Conservation (phyloP, 805 yeast genomes). For the Candida chauliodis region DNA sequence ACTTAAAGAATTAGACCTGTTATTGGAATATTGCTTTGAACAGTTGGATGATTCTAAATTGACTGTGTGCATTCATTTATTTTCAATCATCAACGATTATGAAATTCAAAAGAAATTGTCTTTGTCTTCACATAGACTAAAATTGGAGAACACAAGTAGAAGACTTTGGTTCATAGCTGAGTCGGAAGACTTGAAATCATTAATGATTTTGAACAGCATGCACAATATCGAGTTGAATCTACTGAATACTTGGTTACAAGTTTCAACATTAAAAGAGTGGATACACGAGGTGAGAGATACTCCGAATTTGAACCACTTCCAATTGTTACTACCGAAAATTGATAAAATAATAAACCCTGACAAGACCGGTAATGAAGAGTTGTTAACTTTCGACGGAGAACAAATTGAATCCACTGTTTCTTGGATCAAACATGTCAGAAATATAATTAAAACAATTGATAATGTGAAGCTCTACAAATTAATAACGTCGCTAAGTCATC, state of each 20-base stretch:
- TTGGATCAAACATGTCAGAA: slow-evolving; percentile 22
- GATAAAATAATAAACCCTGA: neutral
- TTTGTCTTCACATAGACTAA: slow-evolving; percentile 21
- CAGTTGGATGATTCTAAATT: slow-evolving; percentile 7
- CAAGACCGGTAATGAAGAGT: neutral
- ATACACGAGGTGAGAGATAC: slow-evolving; percentile 14
- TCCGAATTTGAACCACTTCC: neutral
- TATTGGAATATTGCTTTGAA: slow-evolving; percentile 1
- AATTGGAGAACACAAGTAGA: slow-evolving; percentile 27
- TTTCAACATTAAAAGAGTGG: slow-evolving; percentile 25
- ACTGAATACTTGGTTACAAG: slow-evolving; percentile 21
- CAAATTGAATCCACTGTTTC: slow-evolving; percentile 10
- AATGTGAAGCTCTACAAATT: slow-evolving; percentile 21
- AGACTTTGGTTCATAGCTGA: slow-evolving; percentile 28
- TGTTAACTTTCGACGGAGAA: slow-evolving; percentile 14
- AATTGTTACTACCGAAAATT: no score
- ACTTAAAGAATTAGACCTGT: slow-evolving; percentile 13
- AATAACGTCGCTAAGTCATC: slow-evolving; percentile 38
- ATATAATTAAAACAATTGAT: slow-evolving; percentile 9
- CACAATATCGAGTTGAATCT: slow-evolving; percentile 25
- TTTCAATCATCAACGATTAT: slow-evolving; percentile 33
- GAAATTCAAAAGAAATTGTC: slow-evolving; percentile 28
- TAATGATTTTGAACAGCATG: slow-evolving; percentile 27
- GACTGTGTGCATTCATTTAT: slow-evolving; percentile 25
- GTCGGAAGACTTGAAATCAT: slow-evolving; percentile 24